These are phyloP conservation scores for Bruguiera hainesii DNA, from an alignment of 441 rosid species.

Conservation along the genomic window DNA sequence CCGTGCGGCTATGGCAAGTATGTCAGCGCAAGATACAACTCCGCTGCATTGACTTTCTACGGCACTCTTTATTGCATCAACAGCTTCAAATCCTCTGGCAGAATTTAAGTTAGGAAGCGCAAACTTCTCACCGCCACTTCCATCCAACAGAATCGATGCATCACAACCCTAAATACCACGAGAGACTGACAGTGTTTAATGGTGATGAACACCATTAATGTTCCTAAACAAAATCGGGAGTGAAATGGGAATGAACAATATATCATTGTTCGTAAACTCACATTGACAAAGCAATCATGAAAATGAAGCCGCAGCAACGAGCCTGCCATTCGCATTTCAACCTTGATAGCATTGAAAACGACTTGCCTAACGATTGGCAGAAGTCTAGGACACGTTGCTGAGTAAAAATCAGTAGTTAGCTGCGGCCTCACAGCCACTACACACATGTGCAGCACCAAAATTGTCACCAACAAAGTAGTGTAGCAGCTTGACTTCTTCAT, in stretches of 20 bases:
- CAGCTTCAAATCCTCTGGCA: slow-evolving; percentile 41
- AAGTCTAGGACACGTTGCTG: slow-evolving; percentile 50
- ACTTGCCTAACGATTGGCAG: slow-evolving; percentile 38
- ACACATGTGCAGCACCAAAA: slow-evolving; percentile 3
- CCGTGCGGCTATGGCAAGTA: slow-evolving; percentile 54
- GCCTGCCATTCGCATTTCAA: slow-evolving; percentile 71
- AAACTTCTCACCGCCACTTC: slow-evolving; percentile 43
- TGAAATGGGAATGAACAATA: background rate
- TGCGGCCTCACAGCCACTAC: slow-evolving; percentile 8
- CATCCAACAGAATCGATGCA: slow-evolving; percentile 56
- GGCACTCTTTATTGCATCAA: slow-evolving; percentile 47
- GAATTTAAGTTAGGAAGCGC: slow-evolving; percentile 30
- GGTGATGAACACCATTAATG: background rate
- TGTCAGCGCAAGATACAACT: slow-evolving; percentile 62
- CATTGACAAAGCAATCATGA: slow-evolving; percentile 89
- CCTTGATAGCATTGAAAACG: slow-evolving; percentile 48
- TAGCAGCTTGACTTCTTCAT: slow-evolving; percentile 7
- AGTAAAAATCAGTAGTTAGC: slow-evolving; percentile 19
- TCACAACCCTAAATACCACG: slow-evolving; percentile 57
- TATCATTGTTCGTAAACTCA: slow-evolving; percentile 18
- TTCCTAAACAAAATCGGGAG: background rate
- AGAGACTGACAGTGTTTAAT: background rate
- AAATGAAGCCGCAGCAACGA: slow-evolving; percentile 79
- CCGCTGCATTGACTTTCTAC: slow-evolving; percentile 57
- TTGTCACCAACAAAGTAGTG: background rate